A percentile compares a stretch with the other conserved stretches of the same genome.
Conservation (phyloP, 257 asterid species). For the Echium plantagineum region DNA sequence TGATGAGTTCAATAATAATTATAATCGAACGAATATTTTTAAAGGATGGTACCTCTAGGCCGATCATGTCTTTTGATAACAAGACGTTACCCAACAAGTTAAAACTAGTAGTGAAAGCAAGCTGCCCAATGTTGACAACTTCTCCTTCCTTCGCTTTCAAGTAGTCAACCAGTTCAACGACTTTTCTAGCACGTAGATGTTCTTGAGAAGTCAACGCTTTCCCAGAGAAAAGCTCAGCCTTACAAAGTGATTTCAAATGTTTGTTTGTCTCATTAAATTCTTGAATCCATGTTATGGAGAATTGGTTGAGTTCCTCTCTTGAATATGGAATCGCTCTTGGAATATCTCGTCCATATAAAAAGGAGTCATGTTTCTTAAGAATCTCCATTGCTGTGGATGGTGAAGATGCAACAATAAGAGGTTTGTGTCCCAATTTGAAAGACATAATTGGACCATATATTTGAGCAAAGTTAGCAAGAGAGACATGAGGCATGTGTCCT, state of each 20-base stretch:
- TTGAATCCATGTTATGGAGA: constrained; percentile 4
- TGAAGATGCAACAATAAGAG: constrained; percentile 10
- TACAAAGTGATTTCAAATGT: constrained; percentile 22
- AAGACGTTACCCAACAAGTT: constrained; percentile 10
- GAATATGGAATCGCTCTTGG: constrained; percentile 19
- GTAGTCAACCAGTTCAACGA: constrained; percentile 20
- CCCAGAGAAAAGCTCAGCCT: constrained; percentile 27
- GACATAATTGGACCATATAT: constrained; percentile 12
- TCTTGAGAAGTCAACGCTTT: neutral
- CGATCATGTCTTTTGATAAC: too few species aligned
- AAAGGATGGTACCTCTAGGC: too few species aligned
- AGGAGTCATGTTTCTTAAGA: constrained; percentile 24
- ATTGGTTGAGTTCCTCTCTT: constrained; percentile 7
- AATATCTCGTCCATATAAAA: constrained; percentile 20
- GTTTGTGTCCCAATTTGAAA: constrained; percentile 6
- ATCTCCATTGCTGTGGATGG: constrained; percentile 23
- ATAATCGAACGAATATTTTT: too few species aligned
- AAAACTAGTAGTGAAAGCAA: constrained; percentile 23
- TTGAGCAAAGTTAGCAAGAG: constrained; percentile 13
- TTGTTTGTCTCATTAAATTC: too few species aligned
- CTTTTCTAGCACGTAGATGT: constrained; percentile 18
- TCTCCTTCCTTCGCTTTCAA: constrained; percentile 22
- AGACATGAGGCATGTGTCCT: too few species aligned
- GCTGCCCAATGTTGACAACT: constrained; percentile 13
- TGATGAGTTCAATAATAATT: too few species aligned